These are phyloP conservation scores for Xylaria grammica DNA, from an alignment of 495 filamentous ascomycete species.

Conservation along the genomic window DNA sequence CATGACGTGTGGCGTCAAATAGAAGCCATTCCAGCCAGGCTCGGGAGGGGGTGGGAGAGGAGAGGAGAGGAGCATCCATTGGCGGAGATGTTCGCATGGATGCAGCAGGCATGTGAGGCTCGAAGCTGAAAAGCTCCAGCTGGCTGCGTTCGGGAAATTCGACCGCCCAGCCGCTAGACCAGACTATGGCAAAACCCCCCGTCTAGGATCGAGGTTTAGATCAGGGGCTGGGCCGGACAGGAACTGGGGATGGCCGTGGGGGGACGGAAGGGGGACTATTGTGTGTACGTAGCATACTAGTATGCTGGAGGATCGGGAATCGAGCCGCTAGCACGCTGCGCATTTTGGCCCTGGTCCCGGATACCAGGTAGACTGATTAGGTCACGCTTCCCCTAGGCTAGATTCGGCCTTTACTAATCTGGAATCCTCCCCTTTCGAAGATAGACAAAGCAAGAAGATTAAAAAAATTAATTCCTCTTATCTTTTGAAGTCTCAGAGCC, in stretches of 20 bases:
- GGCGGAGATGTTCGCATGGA: too few species aligned
- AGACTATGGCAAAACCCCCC: too few species aligned
- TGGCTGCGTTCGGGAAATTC: background rate
- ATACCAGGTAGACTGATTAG: slow-evolving; percentile 1
- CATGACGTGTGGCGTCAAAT: background rate
- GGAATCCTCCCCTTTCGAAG: background rate
- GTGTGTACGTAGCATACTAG: too few species aligned
- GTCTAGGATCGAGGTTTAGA: too few species aligned
- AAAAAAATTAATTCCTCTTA: too few species aligned
- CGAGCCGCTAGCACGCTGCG: slow-evolving; percentile 12
- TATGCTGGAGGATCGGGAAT: slow-evolving; percentile 18
- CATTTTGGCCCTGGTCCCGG: background rate
- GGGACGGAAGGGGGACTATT: too few species aligned
- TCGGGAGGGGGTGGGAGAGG: too few species aligned
- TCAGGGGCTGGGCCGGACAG: background rate
- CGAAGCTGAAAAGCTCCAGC: slow-evolving; percentile 2
- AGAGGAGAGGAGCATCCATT: background rate
- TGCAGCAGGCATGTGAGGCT: slow-evolving; percentile 5
- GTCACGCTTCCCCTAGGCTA: background rate
- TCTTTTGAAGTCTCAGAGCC: background rate
- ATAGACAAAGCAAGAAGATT: too few species aligned
- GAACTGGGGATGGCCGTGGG: background rate
- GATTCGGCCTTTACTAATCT: background rate
- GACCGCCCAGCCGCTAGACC: slow-evolving; percentile 18
- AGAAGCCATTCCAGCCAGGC: too few species aligned